Evolutionary conservation across 2,329 filamentous ascomycete genomes (phyloP).

Genomic region (Zymoseptoria brevis): DNA sequence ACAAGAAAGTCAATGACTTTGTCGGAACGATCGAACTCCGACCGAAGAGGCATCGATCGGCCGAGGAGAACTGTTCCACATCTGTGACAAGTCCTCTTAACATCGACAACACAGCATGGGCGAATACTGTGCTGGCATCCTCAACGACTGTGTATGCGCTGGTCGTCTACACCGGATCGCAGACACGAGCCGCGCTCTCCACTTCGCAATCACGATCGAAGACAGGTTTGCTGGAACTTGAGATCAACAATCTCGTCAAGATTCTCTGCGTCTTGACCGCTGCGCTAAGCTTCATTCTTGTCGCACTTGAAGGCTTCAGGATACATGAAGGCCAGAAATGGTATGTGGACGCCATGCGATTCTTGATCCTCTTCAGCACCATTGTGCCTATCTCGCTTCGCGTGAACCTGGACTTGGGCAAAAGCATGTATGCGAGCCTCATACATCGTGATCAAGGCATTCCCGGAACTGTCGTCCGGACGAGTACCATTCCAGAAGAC

Average conservation of each 20-base stretch:
- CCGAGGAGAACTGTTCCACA: slow-evolving; percentile 12
- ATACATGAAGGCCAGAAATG: slow-evolving; percentile 53
- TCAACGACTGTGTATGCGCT: slow-evolving; percentile 82
- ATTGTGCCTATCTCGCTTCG: slow-evolving; percentile 96
- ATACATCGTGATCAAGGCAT: slow-evolving; percentile 90
- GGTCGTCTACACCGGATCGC: slow-evolving; percentile 87
- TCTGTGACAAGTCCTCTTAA: slow-evolving; percentile 59
- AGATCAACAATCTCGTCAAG: slow-evolving; percentile 95
- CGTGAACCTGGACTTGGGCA: slow-evolving; percentile 95
- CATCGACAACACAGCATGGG: slow-evolving; percentile 98
- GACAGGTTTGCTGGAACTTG: slow-evolving; percentile 83
- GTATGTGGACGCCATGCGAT: slow-evolving; percentile 98
- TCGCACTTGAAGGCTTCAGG: slow-evolving; percentile 76
- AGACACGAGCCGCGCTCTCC: slow-evolving; percentile 88
- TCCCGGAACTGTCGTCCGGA: slow-evolving; percentile 83
- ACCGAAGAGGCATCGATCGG: slow-evolving; percentile 43
- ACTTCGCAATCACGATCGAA: slow-evolving; percentile 90
- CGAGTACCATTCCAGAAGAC: slow-evolving; percentile 95
- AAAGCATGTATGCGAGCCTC: slow-evolving; percentile 90
- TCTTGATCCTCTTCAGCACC: slow-evolving; percentile 95
- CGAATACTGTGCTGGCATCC: slow-evolving; percentile 92
- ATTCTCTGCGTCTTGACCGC: slow-evolving; percentile 87
- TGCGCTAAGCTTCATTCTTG: slow-evolving; percentile 75
- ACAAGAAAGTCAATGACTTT: slow-evolving; percentile 92
- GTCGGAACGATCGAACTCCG: slow-evolving; percentile 76